These are phyloP conservation scores for Petunia hybrid DNA, from an alignment of 305 asterid species.

Conservation along the genomic window DNA sequence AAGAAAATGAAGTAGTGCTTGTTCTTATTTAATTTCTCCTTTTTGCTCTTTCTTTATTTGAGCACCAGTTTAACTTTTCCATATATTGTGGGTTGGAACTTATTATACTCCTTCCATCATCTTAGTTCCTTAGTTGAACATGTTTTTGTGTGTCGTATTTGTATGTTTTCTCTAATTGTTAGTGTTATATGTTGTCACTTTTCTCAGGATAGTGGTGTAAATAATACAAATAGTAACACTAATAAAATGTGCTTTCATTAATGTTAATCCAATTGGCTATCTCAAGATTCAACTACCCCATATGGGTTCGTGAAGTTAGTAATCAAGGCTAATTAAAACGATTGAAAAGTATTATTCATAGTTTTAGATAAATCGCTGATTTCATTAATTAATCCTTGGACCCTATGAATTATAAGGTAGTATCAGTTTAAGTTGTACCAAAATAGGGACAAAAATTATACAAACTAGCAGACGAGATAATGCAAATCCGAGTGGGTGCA, in stretches of 20 bases:
- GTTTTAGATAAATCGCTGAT: not conserved
- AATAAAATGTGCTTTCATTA: not conserved
- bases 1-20: not conserved
- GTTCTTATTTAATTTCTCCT: not conserved
- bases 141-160: no score
- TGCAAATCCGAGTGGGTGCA: constrained; percentile 29
- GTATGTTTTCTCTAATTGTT: not conserved
- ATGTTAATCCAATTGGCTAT: not conserved
- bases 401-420: not conserved
- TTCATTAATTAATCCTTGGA: not conserved
- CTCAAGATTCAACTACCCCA: constrained; percentile 21
- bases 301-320: constrained; percentile 6
- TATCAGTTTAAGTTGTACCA: constrained; percentile 11
- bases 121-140: not conserved
- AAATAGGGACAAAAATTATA: not conserved
- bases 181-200: not conserved
- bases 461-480: constrained; percentile 11
- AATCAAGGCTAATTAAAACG: not conserved
- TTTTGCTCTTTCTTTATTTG: not conserved
- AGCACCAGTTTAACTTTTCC: not conserved
- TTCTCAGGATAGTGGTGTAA: not conserved
- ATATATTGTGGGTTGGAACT: not conserved
- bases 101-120: not conserved
- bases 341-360: not conserved
- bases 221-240: not conserved